phyloP scores from a whole-genome alignment of 495 filamentous ascomycete species.

The Lasiosphaeris hirsuta region DNA sequence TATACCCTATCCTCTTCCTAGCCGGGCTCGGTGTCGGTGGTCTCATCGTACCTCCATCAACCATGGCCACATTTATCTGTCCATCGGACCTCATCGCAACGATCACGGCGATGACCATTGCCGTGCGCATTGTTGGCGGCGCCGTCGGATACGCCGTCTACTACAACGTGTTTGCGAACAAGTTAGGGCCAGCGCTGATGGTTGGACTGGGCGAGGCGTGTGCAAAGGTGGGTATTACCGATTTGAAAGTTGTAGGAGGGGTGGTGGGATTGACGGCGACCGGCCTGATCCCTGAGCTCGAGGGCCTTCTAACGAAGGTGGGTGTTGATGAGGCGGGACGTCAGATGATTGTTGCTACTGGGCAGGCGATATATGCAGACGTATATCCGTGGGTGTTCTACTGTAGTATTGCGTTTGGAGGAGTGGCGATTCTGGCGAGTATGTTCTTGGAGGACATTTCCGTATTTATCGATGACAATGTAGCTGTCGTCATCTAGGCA shows the following conservation, averaged over 20 bases:
- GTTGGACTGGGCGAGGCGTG: conserved; percentile 55
- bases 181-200: conserved; percentile 53
- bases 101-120: conserved; percentile 68
- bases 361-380: conserved; percentile 59
- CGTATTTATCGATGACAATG: conserved; percentile 66
- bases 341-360: conserved; percentile 56
- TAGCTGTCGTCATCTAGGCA: conserved; percentile 58
- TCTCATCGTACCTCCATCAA: conserved; percentile 63
- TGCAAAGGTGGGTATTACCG: conserved; percentile 51
- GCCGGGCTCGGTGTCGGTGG: conserved; percentile 70
- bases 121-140: conserved; percentile 68
- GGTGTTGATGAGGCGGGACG: conserved; percentile 55
- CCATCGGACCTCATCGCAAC: conserved; percentile 72
- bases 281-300: conserved; percentile 52
- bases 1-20: conserved; percentile 61
- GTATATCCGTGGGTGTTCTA: conserved; percentile 68
- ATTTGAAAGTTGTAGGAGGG: conserved; percentile 35
- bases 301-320: conserved; percentile 42
- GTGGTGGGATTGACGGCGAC: conserved; percentile 57
- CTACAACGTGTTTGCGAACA: conserved; percentile 71
- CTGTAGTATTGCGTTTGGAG: conserved; percentile 65
- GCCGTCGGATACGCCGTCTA: conserved; percentile 70
- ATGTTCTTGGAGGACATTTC: conserved; percentile 61
- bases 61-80: conserved; percentile 63
- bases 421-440: conserved; percentile 58